phyloP scores from a whole-genome alignment of 306 rosid species.

The peach (Prunus persica) region Prunus_persica_NCBIv2 NC_034015.1:13083001-13083500 shows the following conservation, averaged over 20 bases:
- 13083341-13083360: background rate
- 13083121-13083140: no score
- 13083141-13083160: conserved; percentile 5
- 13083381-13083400: background rate
- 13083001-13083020: no score
- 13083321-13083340: background rate
- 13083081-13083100: no score
- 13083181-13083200: background rate
- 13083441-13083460: background rate
- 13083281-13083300: conserved; percentile 7
- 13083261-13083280: background rate
- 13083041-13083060: no score
- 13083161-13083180: background rate
- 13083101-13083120: no score
- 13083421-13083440: no score
- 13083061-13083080: no score
- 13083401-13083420: no score
- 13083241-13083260: background rate
- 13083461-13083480: background rate
- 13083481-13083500: background rate
- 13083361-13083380: background rate
- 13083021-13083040: no score
- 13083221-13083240: background rate
- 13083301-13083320: background rate
- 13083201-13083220: background rate